Base-by-base conservation (phyloP, 768 basidiomycete species). In the Tricholoma furcatifolium region DNA sequence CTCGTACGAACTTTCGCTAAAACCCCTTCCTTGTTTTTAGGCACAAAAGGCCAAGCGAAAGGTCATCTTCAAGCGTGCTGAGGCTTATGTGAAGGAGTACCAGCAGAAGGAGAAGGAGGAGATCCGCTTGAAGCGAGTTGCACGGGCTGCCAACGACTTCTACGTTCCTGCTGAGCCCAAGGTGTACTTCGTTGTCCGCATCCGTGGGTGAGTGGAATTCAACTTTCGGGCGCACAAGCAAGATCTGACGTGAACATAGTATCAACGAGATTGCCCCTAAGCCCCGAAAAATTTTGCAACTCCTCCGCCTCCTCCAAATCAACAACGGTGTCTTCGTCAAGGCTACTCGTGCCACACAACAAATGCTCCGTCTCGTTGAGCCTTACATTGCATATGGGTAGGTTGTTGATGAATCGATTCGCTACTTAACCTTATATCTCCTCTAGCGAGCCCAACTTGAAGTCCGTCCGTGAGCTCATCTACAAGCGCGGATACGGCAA, bases 401-500 rank as follows among this genome's bases (percentile, higher is more conserved):
- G 36, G 85, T 23, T 17, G 21, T 39, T 2, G 8, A 48, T 48
- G 4, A 50, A 23, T 4, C 35, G 24, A 14, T 21, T 35, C 17
- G 17, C 24, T 34, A 10, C 3, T 18, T 39, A 20, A 14, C 41
- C 31, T 44, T 32, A 43, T 32, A 20, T 50, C 18, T 54, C 14
- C 18, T 15, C 53, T 21, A 93, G 93, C 74, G 93, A 96, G 74
- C 91, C 93, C 53, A 98, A 98, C 79, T 79, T 98, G 64, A 98
- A 98, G 73, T 87, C 93, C 38, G 87, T 98, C 68, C 93, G 96
- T 59, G 94, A 97, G 72, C 77, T 99, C 60, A 86, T 98, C 76
- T 98, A 98, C 88, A 99, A 99, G 83, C 93, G 97, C 59, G 97
- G 97, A 52, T 98, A 98, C 69, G 97, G 96, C 70, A 98, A 98